Base-by-base conservation (phyloP, 2,329 filamentous ascomycete species). In the Chaetomium strumarium region DNA sequence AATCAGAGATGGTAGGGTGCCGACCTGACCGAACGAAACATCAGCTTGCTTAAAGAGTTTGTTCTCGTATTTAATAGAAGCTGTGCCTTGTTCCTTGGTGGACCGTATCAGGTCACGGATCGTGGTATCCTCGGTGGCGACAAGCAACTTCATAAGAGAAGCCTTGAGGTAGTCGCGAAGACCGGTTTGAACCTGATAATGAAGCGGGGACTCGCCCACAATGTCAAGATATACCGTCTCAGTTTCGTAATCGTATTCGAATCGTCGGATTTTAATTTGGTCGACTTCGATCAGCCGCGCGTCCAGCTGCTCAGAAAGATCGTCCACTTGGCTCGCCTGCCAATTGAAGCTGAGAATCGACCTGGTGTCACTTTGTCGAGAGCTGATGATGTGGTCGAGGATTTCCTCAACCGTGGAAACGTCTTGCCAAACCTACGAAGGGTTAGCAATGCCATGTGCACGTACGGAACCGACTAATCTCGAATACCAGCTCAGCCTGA, bases 191-290 rank as follows among this genome's bases (percentile, higher is more conserved):
- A 44, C 47, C 40, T 44, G 31, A 31, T 50, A 50, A 44, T 44
- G 47, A 4, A 50, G 10, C 31, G 17, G 24, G 14, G 47, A 50
- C 29, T 50, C 47, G 31, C 47, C 47, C 47, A 44, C 41, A 16
- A 50, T 38, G 40, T 50, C 47, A 40, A 50, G 40, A 50, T 38
- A 43, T 37, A 50, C 47, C 17, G 19, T 43, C 20, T 31, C 29
- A 29, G 33, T 43, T 42, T 50, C 20, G 33, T 50, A 44, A 31
- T 50, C 40, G 47, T 50, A 50, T 29, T 44, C 47, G 33, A 50
- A 50, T 16, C 46, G 47, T 20, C 20, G 40, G 40, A 44, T 44
- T 30, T 44, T 50, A 2, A 11, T 14, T 44, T 50, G 6, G 47
- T 44, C 47, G 33, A 43, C 37, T 44, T 37, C 40, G n/a, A 37